Evolutionary conservation across 495 filamentous ascomycete genomes (phyloP), one percentile per base, ranked within the genome.

Genomic region (Collariella sp.): DNA sequence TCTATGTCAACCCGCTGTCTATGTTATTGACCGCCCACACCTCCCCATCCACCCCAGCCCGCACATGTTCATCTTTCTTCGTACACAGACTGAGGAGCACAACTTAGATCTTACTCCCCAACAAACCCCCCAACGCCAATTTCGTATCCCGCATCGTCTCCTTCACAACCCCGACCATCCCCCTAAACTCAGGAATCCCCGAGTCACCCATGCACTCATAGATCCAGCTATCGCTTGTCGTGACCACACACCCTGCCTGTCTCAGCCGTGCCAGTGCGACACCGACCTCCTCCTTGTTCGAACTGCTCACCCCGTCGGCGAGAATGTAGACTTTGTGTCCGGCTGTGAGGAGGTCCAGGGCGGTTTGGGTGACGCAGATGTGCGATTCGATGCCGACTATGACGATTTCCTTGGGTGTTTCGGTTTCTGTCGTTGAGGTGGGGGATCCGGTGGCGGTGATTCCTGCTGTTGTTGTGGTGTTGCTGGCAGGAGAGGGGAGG

Each of bases 121-220:
- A 62, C 60, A 93, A 72, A 22, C 74, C 81, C 62, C 76, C 71
- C 60, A 95, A 60, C 33, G 78, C 76, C 16, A 72, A 71, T 72
- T 78, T 86, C 0, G 88, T 94, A 49, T 73, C 77, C 55, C 75
- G 70, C 55, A 77, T 79, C 15, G 76, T 83, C 65, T 87, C 87
- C 82, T 89, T 96, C 3, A 98, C 85, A 57, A 96, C 56, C 57
- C 72, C 75, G 57, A 83, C 84, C 45, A 96, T 76, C 33, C 67
- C 72, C 69, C 76, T 81, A 65, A 97, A 95, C 80, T 88, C 82
- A 7, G 74, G 67, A 62, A 87, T 85, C 5, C 65, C 75, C 16
- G 93, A 87, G 78, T 96, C 90, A 18, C 89, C 88, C 83, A 98
- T 80, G 65, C 83, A 85, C 76, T 97, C 91, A 74, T 93, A 98